Conservation (phyloP, 75 land plant genomes). For the Pinus albicaulis region DNA sequence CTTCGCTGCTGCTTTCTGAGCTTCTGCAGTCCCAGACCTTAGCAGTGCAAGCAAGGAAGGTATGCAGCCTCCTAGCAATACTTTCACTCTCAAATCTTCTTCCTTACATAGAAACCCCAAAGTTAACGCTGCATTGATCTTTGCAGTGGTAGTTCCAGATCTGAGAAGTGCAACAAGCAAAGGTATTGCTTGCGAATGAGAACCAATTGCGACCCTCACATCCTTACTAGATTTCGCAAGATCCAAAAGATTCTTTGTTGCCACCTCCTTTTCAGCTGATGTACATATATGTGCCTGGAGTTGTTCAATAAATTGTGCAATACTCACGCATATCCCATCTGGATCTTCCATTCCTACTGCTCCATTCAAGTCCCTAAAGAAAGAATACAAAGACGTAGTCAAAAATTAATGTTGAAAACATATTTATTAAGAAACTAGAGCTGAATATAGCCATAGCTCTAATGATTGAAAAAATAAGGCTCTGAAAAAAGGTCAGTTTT, state of each 20-base stretch:
- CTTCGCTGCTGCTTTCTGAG: conserved; percentile 80
- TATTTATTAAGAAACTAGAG: no score
- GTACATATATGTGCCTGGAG: conserved; percentile 49
- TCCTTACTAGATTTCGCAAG: conserved; percentile 51
- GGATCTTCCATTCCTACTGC: conserved; percentile 48
- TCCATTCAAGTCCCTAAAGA: conserved; percentile 39
- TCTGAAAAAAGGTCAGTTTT: no score
- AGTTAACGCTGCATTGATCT: conserved; percentile 76
- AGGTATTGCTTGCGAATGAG: conserved; percentile 90
- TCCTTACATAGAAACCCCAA: conserved; percentile 70
- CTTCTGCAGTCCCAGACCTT: conserved; percentile 60
- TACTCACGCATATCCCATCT: conserved; percentile 52
- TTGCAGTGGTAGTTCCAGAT: conserved; percentile 66
- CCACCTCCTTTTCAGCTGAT: conserved; percentile 55
- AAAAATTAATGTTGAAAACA: no score
- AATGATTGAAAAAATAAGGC: no score
- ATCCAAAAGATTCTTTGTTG: conserved; percentile 39
- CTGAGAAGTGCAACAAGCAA: conserved; percentile 74
- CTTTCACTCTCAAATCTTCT: conserved; percentile 79
- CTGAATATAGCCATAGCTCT: no score
- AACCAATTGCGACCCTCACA: conserved; percentile 65
- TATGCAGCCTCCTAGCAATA: conserved; percentile 95
- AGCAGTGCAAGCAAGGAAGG: conserved; percentile 82
- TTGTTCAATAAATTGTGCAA: conserved; percentile 69
- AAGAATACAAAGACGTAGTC: no score